These are phyloP conservation scores for Blastomyces silverae DNA, from an alignment of 2,329 filamentous ascomycete genomes.

Conservation along the genomic window DNA sequence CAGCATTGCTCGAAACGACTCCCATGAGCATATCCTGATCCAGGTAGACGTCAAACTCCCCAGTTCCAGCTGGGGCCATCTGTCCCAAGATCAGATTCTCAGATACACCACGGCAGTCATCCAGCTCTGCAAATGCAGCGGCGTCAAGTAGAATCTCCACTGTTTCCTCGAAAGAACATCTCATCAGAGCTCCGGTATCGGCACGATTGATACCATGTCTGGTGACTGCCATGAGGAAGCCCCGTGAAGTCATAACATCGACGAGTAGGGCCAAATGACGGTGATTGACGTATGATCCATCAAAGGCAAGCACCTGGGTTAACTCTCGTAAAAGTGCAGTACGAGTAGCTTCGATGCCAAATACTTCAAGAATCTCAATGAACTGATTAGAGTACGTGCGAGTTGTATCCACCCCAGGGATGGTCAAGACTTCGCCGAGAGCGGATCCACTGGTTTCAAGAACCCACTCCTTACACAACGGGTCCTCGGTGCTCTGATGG, in stretches of 20 bases:
- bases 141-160: constrained; percentile 97
- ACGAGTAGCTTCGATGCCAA: constrained; percentile 92
- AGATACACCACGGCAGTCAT: constrained; percentile 95
- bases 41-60: constrained; percentile 87
- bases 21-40: constrained; percentile 95
- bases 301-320: constrained; percentile 89
- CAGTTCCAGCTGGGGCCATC: constrained; percentile 93
- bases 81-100: constrained; percentile 99
- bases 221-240: constrained; percentile 90
- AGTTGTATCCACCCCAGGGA: constrained; percentile 78
- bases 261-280: constrained; percentile 91
- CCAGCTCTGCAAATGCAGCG: constrained; percentile 86
- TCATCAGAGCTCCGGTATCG: constrained; percentile 96
- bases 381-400: constrained; percentile 94
- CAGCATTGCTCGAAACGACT: constrained; percentile 84
- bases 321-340: constrained; percentile 80
- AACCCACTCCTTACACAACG: constrained; percentile 83
- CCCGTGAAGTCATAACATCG: constrained; percentile 96
- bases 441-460: constrained; percentile 90
- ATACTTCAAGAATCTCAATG: constrained; percentile 87
- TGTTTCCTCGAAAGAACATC: constrained; percentile 98
- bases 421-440: constrained; percentile 72
- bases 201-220: constrained; percentile 98
- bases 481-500: constrained; percentile 64
- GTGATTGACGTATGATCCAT: constrained; percentile 99